Base-by-base conservation (phyloP, 768 basidiomycete species). In the Kwoniella shandongensis region DNA sequence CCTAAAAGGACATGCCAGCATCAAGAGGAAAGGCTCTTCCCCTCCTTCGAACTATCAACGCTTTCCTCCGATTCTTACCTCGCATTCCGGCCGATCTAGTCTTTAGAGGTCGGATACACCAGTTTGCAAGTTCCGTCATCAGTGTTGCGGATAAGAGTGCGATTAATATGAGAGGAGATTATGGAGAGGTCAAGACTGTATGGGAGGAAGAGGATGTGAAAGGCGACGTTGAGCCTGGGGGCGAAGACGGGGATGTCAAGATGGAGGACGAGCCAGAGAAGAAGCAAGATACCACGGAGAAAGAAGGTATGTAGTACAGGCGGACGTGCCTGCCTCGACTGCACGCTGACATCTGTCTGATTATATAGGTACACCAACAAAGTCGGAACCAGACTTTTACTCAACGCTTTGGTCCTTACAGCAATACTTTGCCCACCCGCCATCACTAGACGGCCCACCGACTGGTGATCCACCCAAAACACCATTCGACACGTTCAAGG, bases 71-170 rank as follows among this genome's bases (percentile, higher is more conserved):
- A n/a, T 70, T 69, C 60, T 49, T 73, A 7, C 67, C 72, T 3
- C 62, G 72, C 0, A 73, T 69, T 10, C 69, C 72, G 1, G 67
- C 55, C 48, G 69, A 73, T 54, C 63, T 73, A 15, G 62, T 68
- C 8, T 70, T 73, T 38, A n/a, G 72, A 46, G 72, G 69, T 1
- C 41, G 72, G n/a, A 62, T 73, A 12, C 72, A 73, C 47, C 66
- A 70, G 35, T 70, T 70, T 23, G 69, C 72, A 3, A 70, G 69
- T 38, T 65, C 66, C 35, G 69, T 70, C n/a, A 70, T 73, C 32
- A 68, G 65, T 38, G 61, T 73, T 3, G 69, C 72, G n/a, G 72
- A 73, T 50, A 73, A 73, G 65, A 73, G 72, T 44, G 69, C 72
- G 6, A 64, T 73, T 52, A 73, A 73, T 41, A 60, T 73, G 57